Percentiles rank a stretch among this genome's conserved stretches.
These are phyloP conservation scores for Plantago ovata DNA, from an alignment of 257 asterid species.

Conservation along the genomic window DNA sequence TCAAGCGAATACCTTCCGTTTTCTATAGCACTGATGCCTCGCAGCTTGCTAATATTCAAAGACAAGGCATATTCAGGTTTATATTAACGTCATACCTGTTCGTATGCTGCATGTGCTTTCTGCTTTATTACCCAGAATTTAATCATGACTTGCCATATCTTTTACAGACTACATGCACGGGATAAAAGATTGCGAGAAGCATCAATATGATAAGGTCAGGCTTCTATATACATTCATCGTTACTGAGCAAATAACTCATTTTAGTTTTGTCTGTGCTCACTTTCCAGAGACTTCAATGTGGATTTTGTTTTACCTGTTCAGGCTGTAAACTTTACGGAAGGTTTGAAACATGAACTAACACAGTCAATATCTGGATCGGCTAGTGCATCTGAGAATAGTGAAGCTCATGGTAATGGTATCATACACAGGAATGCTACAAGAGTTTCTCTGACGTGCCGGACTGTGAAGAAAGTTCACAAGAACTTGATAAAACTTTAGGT, in stretches of 20 bases:
- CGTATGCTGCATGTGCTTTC: not conserved
- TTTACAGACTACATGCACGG: conserved; percentile 85
- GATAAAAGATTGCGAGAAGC: conserved; percentile 60
- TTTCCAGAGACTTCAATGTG: not conserved
- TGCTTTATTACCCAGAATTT: conserved; percentile 1
- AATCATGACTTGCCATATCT: conserved; percentile 6
- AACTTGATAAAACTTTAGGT: conserved; percentile 52
- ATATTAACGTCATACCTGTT: conserved; percentile 6
- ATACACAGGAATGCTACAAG: conserved; percentile 63
- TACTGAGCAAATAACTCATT: not conserved
- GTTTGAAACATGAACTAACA: conserved; percentile 16
- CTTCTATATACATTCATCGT: not conserved
- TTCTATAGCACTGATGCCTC: conserved; percentile 74
- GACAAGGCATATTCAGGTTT: conserved; percentile 79
- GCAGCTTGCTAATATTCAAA: conserved; percentile 84
- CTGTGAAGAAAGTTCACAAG: conserved; percentile 63
- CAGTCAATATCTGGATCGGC: conserved; percentile 21
- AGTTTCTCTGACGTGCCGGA: conserved; percentile 86
- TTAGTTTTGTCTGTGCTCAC: not conserved
- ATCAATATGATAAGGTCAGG: conserved; percentile 54
- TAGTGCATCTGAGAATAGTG: conserved; percentile 22
- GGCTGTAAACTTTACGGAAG: conserved; percentile 51
- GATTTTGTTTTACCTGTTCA: conserved; percentile 21
- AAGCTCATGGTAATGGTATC: conserved; percentile 27
- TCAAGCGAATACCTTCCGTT: conserved; percentile 42